Evolutionary conservation across 306 rosid species (phyloP), one percentile per base, ranked within the genome.

Genomic region (Medicago truncatula): DNA sequence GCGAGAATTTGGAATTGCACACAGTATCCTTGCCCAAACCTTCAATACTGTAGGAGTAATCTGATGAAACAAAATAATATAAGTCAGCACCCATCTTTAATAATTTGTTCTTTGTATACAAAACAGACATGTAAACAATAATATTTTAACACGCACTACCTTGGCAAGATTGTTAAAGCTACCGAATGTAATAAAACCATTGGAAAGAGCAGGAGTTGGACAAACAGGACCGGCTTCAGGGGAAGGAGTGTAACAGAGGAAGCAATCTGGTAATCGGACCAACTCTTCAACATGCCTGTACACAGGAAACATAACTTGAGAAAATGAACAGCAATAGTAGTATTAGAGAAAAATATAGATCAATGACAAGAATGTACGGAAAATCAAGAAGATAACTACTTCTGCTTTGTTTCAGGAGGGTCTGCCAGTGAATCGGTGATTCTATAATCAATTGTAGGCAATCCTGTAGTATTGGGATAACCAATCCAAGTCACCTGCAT

Each of bases 81-180:
- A 64, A 34, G 50, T 71, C 43, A 50, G 77, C 58, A 20, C 70
- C 31, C 23, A 67, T 5, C 12, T 58, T 41, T 61, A 25, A 21
- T 5, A 31, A 31, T 31, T 31, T 31, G 36, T 31, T 31, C 36
- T 31, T 31, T 31, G 36, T 31, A 31, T 31, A 31, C 36, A 31
- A n/a, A 74, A 44, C 38, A 62, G 46, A 66, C 49, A 54, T 44
- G 67, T 18, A 82, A 28, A 18, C 23, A 2, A 31, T 5, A 69
- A 66, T 43, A 67, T 60, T 40, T 52, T 52, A 69, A 66, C 81
- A 36, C 7, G 5, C 62, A 78, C 70, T 89, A 95, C 99, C 97
- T 95, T 95, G 1, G 99, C 99, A 62, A 95, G 93, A 89, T 95
- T 95, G 87, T 95, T 95, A 75, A 95, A 95, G 85, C 99, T 95